A percentile compares a stretch with the other conserved stretches of the same genome.
phyloP scores from a whole-genome alignment of 306 rosid species.

The Cucurbita pepo region DNA sequence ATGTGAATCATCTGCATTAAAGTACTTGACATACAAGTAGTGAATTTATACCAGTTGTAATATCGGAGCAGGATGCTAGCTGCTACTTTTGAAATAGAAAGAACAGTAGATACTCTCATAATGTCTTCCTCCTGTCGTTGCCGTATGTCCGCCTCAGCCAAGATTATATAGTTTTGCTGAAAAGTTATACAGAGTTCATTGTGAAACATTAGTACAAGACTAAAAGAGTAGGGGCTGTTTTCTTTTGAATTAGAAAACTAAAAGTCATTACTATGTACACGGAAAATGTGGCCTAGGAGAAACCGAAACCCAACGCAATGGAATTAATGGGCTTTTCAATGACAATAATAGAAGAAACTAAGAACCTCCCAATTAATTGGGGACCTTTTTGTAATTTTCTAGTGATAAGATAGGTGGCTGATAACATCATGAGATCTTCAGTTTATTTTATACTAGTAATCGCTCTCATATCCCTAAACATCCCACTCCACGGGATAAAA shows the following conservation, averaged over 20 bases:
- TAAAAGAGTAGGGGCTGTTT: not conserved
- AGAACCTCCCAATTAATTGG: not conserved
- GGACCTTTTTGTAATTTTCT: not conserved
- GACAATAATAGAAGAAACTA: not conserved
- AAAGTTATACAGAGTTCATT: not conserved
- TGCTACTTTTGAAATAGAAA: constrained; percentile 35
- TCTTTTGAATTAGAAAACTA: not conserved
- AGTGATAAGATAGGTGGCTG: not conserved
- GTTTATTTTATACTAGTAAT: not conserved
- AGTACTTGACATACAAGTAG: not conserved
- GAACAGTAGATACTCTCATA: constrained; percentile 39
- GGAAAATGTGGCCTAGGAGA: not conserved
- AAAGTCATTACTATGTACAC: not conserved
- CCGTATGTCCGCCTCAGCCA: constrained; percentile 41
- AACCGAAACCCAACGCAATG: not conserved
- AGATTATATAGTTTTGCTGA: constrained; percentile 41
- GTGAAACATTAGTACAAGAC: not conserved
- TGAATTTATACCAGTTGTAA: constrained; percentile 34
- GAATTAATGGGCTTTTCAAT: not conserved
- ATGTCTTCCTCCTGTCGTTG: constrained; percentile 51
- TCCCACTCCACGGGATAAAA: too few relatives aligned
- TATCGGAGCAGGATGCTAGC: constrained; percentile 50
- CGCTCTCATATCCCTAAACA: not conserved
- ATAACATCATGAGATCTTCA: not conserved
- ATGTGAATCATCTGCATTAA: not conserved